Percentiles rank a stretch among this genome's conserved stretches.
These are phyloP conservation scores for Aspergillus baeticus DNA, from an alignment of 495 filamentous ascomycete genomes.

Conservation along the genomic window DNA sequence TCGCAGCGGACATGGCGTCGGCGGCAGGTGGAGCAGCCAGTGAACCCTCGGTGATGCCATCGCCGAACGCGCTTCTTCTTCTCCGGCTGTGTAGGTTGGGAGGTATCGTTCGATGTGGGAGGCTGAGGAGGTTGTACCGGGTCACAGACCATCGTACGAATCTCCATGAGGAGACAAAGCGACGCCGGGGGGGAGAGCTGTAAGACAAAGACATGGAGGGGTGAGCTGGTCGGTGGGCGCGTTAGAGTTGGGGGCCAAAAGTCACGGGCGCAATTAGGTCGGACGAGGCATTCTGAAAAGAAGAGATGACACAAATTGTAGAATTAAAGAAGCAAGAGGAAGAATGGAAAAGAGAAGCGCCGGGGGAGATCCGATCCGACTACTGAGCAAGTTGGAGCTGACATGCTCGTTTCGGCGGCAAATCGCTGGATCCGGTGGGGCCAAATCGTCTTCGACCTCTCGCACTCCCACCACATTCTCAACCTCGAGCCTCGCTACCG, in stretches of 20 bases:
- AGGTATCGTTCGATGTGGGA: slow-evolving; percentile 13
- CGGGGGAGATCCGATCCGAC: background rate
- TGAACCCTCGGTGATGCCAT: slow-evolving; percentile 42
- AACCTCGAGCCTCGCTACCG: too few relatives aligned
- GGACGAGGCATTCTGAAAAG: background rate
- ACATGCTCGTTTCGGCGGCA: background rate
- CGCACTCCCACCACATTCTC: too few relatives aligned
- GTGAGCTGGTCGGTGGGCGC: background rate
- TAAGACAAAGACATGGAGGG: slow-evolving; percentile 28
- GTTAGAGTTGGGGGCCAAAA: slow-evolving; percentile 6
- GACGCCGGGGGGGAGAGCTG: slow-evolving; percentile 11
- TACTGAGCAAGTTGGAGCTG: background rate
- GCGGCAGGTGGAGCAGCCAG: slow-evolving; percentile 42
- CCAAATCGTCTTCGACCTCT: background rate
- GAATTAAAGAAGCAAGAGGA: background rate
- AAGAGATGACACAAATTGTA: background rate
- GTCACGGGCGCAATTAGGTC: background rate
- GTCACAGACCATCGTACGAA: slow-evolving; percentile 27
- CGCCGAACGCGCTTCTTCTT: slow-evolving; percentile 44
- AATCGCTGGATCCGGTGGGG: background rate
- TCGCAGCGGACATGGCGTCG: slow-evolving; percentile 46
- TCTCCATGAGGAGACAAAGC: slow-evolving; percentile 29
- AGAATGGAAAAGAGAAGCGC: background rate
- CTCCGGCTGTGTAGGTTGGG: slow-evolving; percentile 20
- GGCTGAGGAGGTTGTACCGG: slow-evolving; percentile 21